Base-by-base conservation (phyloP, 495 filamentous ascomycete species). In the Apodospora peruviana region DNA sequence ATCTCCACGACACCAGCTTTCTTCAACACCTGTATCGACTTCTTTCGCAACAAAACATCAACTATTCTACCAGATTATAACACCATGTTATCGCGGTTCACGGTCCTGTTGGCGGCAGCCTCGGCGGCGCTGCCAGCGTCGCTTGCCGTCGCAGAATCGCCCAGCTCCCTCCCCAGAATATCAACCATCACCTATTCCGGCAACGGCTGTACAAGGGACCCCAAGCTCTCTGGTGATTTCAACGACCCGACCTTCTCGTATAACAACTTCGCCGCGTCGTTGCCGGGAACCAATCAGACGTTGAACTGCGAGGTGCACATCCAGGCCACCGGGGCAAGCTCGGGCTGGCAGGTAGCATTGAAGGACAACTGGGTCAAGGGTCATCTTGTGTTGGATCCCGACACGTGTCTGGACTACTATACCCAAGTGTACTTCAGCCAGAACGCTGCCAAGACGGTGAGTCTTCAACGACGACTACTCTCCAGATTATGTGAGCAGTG, bases 301-400 rank as follows among this genome's bases (percentile, higher is more conserved):
- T 52, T 63, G 21, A 68, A 67, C 63, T 73, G 70, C 66, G 61
- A 73, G 54, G 57, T 58, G 1, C 69, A 72, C 47, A 47, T 73
- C 32, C 53, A 64, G 40, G 56, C 62, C 19, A 35, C 55, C 14
- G 67, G 67, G 20, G 48, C 57, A 16, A 53, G 55, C 23, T 45
- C 66, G 2, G 70, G 70, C n/a, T 73, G 70, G 70, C 70, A 73
- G 62, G 56, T 70, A 21, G 61, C 64, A 21, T 48, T 73, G 45
- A 54, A 51, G 37, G 53, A 60, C 47, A 68, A 65, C 36, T 43
- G 19, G 32, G 60, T 72, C 40, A 50, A 47, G 17, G 67, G 69
- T n/a, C 66, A 62, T 40, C 43, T 66, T 7, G 52, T 57, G 2
- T 61, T 73, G 5, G 48, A 53, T 29, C 62, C 70, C 0, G 66